Base-by-base conservation (phyloP, 2,329 filamentous ascomycete species). In the Aspergillus calidoustus region DNA sequence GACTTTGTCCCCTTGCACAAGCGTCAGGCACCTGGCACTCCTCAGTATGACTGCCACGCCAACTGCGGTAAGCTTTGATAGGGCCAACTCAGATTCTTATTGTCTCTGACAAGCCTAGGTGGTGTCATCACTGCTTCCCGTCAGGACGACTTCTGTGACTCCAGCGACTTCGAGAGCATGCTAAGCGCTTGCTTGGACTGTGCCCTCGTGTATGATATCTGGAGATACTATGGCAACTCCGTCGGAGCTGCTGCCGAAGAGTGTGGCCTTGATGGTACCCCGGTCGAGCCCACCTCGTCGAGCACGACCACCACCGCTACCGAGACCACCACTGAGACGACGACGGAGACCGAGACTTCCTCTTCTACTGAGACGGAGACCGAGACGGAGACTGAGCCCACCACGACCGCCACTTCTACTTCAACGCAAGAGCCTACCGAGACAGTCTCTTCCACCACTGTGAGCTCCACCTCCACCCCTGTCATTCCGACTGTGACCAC, bases 171-270 rank as follows among this genome's bases (percentile, higher is more conserved):
- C 23, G n/a, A 52, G 52, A 47, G 25, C 9, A 28, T 38, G 13
- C 44, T 55, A 2, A 55, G 19, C 25, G 44, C 23, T 11, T 62
- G 60, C n/a, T 15, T 62, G 31, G 50, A 48, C 47, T 55, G 55
- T 17, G 60, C 60, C 17, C 34, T 62, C 4, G 52, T 38, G 15
- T 59, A 51, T 8, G 46, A 62, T 19, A 59, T 62, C 41, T 62
- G 60, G 60, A 54, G 50, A 25, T 62, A 62, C 55, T 62, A 62
- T 25, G 55, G 51, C 9, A 52, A 43, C 41, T 62, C 55, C 1
- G 55, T 62, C 2, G 54, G 50, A 17, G 41, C 43, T n/a, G 60
- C 55, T 19, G 60, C 51, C 13, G 57, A 53, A 11, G 22, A 22
- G 13, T 59, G 60, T 46, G 55, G 60, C 6, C 44, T 62, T 34